These are phyloP conservation scores for Lepraria neglecta DNA, from an alignment of 495 filamentous ascomycete genomes.

Conservation along the genomic window DNA sequence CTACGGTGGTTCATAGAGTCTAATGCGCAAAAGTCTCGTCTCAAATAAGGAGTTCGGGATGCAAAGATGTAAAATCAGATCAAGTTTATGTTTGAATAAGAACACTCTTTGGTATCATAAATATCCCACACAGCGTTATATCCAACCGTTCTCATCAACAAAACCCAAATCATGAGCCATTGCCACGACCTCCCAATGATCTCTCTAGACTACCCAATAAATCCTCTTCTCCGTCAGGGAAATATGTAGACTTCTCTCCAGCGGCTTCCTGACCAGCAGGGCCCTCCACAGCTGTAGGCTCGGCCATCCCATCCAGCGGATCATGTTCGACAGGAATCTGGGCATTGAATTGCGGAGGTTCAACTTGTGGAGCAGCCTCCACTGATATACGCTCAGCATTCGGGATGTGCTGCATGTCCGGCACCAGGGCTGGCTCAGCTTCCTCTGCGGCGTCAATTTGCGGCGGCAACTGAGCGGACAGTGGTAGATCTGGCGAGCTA, in stretches of 20 bases:
- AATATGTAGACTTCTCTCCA: slow-evolving; percentile 8
- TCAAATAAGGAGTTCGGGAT: too few relatives aligned
- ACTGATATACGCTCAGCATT: slow-evolving; percentile 15
- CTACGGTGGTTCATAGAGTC: not conserved
- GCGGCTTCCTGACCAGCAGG: not conserved
- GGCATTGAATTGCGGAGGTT: slow-evolving; percentile 10
- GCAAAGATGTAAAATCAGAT: too few relatives aligned
- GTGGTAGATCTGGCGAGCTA: slow-evolving; percentile 25
- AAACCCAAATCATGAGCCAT: not conserved
- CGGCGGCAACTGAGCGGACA: slow-evolving; percentile 18
- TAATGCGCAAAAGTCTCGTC: too few relatives aligned
- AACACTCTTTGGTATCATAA: too few relatives aligned
- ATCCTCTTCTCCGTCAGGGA: slow-evolving; percentile 24
- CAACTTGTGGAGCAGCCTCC: slow-evolving; percentile 19
- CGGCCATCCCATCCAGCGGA: slow-evolving; percentile 17
- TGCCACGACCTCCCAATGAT: slow-evolving; percentile 6
- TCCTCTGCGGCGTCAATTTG: slow-evolving; percentile 10
- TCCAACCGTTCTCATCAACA: not conserved
- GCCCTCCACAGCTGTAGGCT: slow-evolving; percentile 9
- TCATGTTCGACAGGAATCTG: slow-evolving; percentile 17
- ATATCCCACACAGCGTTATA: not conserved
- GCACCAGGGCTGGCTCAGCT: not conserved
- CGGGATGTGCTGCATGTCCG: not conserved
- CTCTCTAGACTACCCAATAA: slow-evolving; percentile 23
- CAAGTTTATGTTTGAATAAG: too few relatives aligned